A percentile compares a stretch with the other conserved stretches of the same genome.
These are phyloP conservation scores for Pestalotiopsis sp. DNA, from an alignment of 2,329 filamentous ascomycete species.

Conservation along the genomic window DNA sequence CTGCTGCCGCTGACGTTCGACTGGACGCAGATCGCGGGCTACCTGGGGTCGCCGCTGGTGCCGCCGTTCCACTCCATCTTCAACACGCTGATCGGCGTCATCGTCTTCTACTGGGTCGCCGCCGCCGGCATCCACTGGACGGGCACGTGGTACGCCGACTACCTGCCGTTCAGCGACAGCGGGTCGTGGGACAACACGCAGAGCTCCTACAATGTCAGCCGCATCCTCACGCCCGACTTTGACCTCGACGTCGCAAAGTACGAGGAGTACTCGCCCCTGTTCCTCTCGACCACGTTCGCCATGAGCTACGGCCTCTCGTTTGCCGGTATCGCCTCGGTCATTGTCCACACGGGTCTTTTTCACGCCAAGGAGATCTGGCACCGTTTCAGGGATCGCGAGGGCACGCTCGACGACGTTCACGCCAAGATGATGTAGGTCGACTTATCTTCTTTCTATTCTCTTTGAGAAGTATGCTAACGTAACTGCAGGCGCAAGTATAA, in stretches of 20 bases:
- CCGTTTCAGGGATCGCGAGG: not conserved
- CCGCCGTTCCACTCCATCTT: conserved; percentile 59
- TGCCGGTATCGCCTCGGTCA: conserved; percentile 5
- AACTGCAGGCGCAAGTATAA: conserved; percentile 2
- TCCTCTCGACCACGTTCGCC: conserved; percentile 1
- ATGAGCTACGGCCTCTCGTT: conserved; percentile 7
- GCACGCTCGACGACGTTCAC: conserved; percentile 3
- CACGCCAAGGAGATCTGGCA: conserved; percentile 10
- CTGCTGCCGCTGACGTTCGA: conserved; percentile 65
- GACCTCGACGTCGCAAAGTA: conserved; percentile 1
- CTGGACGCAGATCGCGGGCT: conserved; percentile 52
- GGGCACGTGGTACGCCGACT: conserved; percentile 24
- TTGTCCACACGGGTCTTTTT: conserved; percentile 4
- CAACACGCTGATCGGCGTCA: conserved; percentile 56
- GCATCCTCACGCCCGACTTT: not conserved
- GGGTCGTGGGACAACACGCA: conserved; percentile 5
- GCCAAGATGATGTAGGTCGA: conserved; percentile 7
- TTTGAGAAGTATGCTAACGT: not conserved
- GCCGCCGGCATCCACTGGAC: conserved; percentile 37
- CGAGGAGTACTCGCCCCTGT: conserved; percentile 5
- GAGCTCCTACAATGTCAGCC: conserved; percentile 9
- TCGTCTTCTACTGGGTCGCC: conserved; percentile 47
- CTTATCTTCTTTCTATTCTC: not conserved
- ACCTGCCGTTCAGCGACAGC: conserved; percentile 11
- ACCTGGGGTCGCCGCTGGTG: conserved; percentile 51